These are phyloP conservation scores for Porodaedalea pini DNA, from an alignment of 1,284 basidiomycete species.

Conservation along the genomic window DNA sequence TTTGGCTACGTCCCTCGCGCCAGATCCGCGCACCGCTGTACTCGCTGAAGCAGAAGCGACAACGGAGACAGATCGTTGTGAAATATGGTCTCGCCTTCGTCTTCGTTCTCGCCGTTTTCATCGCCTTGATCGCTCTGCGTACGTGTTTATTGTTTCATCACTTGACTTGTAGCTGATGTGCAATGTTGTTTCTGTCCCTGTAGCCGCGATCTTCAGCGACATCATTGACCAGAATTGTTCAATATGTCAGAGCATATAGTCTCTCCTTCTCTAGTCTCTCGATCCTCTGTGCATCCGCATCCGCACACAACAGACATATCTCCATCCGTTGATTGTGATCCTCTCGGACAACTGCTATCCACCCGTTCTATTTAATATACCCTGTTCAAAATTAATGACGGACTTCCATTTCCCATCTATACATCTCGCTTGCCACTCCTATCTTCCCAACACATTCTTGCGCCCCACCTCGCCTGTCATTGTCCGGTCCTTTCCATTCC, in stretches of 20 bases:
- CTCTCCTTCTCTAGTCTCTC: background rate
- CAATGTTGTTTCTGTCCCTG: slow-evolving; percentile 18
- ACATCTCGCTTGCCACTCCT: background rate
- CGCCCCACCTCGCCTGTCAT: too few species aligned
- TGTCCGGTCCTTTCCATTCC: too few species aligned
- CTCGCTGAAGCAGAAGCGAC: slow-evolving; percentile 82
- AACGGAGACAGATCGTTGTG: slow-evolving; percentile 82
- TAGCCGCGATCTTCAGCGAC: slow-evolving; percentile 61
- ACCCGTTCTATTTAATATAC: slow-evolving; percentile 5
- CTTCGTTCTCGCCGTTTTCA: slow-evolving; percentile 69
- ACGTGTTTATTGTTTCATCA: slow-evolving; percentile 35
- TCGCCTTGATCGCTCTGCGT: slow-evolving; percentile 75
- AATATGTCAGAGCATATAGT: slow-evolving; percentile 41
- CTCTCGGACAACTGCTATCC: slow-evolving; percentile 5
- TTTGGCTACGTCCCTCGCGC: slow-evolving; percentile 83
- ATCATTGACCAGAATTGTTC: slow-evolving; percentile 58
- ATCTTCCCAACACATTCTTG: background rate
- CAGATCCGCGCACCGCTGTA: slow-evolving; percentile 94
- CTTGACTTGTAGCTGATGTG: background rate
- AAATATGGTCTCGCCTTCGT: slow-evolving; percentile 67
- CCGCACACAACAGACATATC: background rate
- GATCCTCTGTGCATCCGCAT: background rate
- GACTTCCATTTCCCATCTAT: background rate
- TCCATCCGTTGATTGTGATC: background rate
- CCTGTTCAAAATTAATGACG: slow-evolving; percentile 9